Conservation (phyloP, 345 rosid species). For the Ceriops tagal region DNA sequence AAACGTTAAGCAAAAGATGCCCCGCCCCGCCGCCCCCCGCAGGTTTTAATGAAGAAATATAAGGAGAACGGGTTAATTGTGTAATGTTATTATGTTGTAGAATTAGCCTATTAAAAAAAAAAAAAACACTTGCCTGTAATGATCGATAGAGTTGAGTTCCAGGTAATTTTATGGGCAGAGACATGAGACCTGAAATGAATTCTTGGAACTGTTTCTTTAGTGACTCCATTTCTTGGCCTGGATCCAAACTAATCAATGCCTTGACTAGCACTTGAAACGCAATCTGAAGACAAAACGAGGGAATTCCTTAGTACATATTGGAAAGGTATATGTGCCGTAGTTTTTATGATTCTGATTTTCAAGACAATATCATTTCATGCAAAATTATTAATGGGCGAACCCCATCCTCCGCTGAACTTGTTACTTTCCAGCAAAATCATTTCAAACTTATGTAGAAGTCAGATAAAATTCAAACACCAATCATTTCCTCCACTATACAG, state of each 20-base stretch:
- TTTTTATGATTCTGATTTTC: constrained; percentile 29
- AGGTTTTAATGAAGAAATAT: neutral
- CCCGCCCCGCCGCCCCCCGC: neutral
- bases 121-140: constrained; percentile 49
- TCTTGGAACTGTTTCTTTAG: constrained; percentile 71
- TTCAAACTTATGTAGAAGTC: constrained; percentile 30
- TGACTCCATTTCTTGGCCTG: constrained; percentile 64
- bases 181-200: constrained; percentile 87
- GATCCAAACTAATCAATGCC: constrained; percentile 84
- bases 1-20: neutral
- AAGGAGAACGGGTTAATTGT: too few relatives aligned
- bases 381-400: constrained; percentile 33
- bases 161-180: constrained; percentile 82
- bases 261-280: constrained; percentile 89
- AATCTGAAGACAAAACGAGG: constrained; percentile 44
- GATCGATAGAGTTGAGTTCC: constrained; percentile 88
- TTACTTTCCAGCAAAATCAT: constrained; percentile 33
- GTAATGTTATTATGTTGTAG: neutral
- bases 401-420: constrained; percentile 33
- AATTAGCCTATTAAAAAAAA: neutral
- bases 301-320: constrained; percentile 19
- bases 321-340: constrained; percentile 7
- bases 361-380: constrained; percentile 47
- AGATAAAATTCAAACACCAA: constrained; percentile 29
- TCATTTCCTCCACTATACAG: constrained; percentile 18